Percentiles rank a stretch among this genome's conserved stretches.
These are phyloP conservation scores for Debaryomycetaceae sp. DNA, from an alignment of 1,139 yeast species.

Conservation along the genomic window DNA sequence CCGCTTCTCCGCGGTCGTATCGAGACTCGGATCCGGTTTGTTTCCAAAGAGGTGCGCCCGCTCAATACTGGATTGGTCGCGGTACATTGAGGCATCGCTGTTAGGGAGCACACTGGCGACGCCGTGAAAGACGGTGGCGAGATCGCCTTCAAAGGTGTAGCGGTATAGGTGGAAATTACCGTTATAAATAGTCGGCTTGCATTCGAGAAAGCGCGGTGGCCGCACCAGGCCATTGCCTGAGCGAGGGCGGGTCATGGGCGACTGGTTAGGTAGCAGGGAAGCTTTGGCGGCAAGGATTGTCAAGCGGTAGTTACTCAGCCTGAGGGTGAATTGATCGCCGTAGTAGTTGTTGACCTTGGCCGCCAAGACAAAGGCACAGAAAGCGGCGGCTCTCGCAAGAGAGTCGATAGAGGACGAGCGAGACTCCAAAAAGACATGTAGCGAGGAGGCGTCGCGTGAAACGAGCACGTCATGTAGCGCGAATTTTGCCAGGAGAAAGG, in stretches of 20 bases:
- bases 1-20: too few species aligned
- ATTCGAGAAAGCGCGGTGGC: neutral
- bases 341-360: conserved; percentile 16
- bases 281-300: neutral
- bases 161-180: conserved; percentile 4
- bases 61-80: neutral
- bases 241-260: neutral
- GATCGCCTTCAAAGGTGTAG: conserved; percentile 12
- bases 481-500: too few species aligned
- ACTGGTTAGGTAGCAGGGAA: neutral
- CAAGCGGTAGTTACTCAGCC: conserved; percentile 16
- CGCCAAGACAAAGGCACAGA: conserved; percentile 11
- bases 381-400: conserved; percentile 15
- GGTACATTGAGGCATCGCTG: neutral
- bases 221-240: neutral
- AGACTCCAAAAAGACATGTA: neutral
- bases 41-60: neutral
- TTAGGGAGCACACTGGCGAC: neutral
- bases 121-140: neutral
- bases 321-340: conserved; percentile 16
- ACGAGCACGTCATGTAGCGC: too few species aligned
- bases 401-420: conserved; percentile 1
- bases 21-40: neutral
- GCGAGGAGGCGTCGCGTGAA: neutral
- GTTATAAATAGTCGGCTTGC: conserved; percentile 4